Evolutionary conservation across 169 alveolate genomes (phyloP), one percentile per base, ranked within the genome.

Genomic region (Pseudocohnilembus persalinus): DNA sequence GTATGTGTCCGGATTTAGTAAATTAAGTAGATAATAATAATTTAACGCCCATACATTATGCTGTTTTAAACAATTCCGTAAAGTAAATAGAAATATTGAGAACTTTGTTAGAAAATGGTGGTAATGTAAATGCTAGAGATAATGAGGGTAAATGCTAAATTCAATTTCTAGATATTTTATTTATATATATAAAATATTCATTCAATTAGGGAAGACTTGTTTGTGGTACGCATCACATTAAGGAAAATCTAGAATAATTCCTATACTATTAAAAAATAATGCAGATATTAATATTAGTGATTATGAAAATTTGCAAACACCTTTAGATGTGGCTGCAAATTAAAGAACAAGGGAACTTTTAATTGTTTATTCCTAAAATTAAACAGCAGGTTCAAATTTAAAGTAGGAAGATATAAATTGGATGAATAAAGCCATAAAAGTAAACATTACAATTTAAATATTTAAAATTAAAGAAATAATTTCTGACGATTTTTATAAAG

Each of bases 201-300:
- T n/a, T n/a, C n/a, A 49, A 49, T 49, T 49, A 49, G 68, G 95
- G 78, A 91, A 91, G 83, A 93, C 96, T 28, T 89, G 95, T 76
- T 83, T 93, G 25, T 94, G 90, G 88, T 92, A 90, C 83, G 96
- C 96, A 27, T 87, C 95, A 26, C 95, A 93, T 77, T 84, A 90
- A 1, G 96, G 95, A 0, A 91, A 89, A 81, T 88, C 93, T 25
- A 89, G 93, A 83, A 88, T 93, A 16, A 91, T 93, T 79, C 95
- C 95, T 24, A 82, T 93, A 16, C 84, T 93, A 49, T 83, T 93
- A 35, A 78, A 93, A 90, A 89, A 88, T 74, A 94, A 94, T 28
- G 95, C 96, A 25, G 84, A 79, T 79, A 49, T 79, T 16, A 49
- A 64, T 29, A 34, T 79, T 49, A 72, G 75, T 35, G 95, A 93